A percentile compares a stretch with the other conserved stretches of the same genome.
Conservation (phyloP, 169 alveolate genomes). For the Plasmodium sp. region DNA sequence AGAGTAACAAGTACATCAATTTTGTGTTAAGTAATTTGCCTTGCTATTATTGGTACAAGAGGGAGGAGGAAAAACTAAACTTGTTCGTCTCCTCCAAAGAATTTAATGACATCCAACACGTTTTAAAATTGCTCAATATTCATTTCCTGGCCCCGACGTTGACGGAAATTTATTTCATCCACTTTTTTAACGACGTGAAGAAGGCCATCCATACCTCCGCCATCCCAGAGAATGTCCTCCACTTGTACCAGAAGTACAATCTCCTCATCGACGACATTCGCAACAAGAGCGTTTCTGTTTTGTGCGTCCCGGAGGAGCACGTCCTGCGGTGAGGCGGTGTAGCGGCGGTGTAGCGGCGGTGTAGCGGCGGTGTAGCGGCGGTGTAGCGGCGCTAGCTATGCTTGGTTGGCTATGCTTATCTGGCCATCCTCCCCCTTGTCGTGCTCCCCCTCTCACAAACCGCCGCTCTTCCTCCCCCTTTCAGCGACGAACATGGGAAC, state of each 20-base stretch:
- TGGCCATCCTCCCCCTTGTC: neutral
- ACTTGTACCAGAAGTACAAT: constrained; percentile 43
- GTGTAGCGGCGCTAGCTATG: neutral
- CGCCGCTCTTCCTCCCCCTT: neutral
- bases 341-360: neutral
- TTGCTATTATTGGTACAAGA: constrained; percentile 73
- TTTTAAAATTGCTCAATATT: constrained; percentile 55
- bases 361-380: neutral
- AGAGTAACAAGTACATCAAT: constrained; percentile 72
- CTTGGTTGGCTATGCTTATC: no score
- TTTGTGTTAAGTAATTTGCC: constrained; percentile 63
- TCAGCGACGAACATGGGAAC: constrained; percentile 22
- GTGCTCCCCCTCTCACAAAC: neutral
- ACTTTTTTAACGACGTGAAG: constrained; percentile 57
- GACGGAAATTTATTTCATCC: constrained; percentile 72
- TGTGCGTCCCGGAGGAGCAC: constrained; percentile 68
- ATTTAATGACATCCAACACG: constrained; percentile 17
- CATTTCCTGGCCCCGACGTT: constrained; percentile 68
- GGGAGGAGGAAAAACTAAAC: constrained; percentile 73
- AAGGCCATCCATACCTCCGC: constrained; percentile 1
- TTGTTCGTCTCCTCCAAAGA: constrained; percentile 45
- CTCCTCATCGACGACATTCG: constrained; percentile 55
- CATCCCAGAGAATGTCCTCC: constrained; percentile 52
- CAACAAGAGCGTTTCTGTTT: constrained; percentile 31
- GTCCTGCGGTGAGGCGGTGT: constrained; percentile 33